phyloP scores from a whole-genome alignment of 2,329 filamentous ascomycete species.

The Botrytis fabae region DNA sequence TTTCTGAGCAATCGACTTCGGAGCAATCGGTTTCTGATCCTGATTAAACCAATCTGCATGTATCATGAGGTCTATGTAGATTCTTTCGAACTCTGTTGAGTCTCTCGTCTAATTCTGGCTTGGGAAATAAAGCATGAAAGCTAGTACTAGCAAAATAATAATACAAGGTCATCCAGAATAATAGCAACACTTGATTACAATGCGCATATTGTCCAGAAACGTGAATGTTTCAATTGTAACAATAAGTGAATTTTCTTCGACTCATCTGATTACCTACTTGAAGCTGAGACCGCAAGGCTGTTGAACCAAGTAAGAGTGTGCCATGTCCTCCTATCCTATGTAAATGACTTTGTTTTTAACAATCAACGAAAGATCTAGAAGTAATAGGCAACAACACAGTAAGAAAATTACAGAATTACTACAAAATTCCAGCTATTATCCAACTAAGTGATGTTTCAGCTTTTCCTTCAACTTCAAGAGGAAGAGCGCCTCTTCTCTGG shows the following conservation, averaged over 20 bases:
- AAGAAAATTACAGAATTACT: background rate
- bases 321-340: background rate
- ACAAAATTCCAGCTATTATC: rapidly evolving
- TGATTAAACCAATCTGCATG: background rate
- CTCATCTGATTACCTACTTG: background rate
- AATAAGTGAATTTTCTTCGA: background rate
- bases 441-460: background rate
- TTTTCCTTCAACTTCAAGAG: background rate
- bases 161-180: background rate
- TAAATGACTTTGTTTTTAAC: background rate
- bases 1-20: background rate
- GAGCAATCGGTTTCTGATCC: background rate
- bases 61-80: background rate
- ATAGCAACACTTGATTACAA: background rate
- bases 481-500: rapidly evolving
- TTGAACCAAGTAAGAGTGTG: background rate
- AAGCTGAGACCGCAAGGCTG: background rate
- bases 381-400: background rate
- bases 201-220: no score
- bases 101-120: no score
- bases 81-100: no score
- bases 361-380: background rate
- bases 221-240: background rate
- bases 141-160: background rate
- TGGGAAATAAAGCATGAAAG: background rate